A percentile compares a stretch with the other conserved stretches of the same genome.
Evolutionary conservation across 371 early-diverging fungal species (phyloP).

Genomic region (Amoeboaphelidium protococcarum): DNA sequence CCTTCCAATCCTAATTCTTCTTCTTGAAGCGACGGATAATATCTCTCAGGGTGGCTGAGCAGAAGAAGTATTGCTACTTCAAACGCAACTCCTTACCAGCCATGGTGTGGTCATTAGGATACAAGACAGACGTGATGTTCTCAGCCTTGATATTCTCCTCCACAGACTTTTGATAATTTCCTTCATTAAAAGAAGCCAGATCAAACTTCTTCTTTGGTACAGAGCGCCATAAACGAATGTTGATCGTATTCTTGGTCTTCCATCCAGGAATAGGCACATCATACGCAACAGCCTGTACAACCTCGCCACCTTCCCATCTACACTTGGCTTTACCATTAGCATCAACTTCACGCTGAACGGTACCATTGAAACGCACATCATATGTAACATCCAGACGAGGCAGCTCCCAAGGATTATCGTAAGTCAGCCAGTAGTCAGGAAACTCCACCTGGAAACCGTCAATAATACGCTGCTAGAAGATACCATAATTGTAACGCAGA

Average conservation of each 20-base stretch:
- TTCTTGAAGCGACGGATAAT: slow-evolving; percentile 65
- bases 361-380: slow-evolving; percentile 57
- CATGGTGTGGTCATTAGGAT: slow-evolving; percentile 60
- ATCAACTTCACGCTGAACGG: slow-evolving; percentile 31
- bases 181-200: slow-evolving; percentile 58
- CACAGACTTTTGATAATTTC: slow-evolving; percentile 63
- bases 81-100: slow-evolving; percentile 66
- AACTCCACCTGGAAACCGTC: slow-evolving; percentile 70
- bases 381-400: slow-evolving; percentile 57
- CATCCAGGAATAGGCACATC: slow-evolving; percentile 32
- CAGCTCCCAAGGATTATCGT: slow-evolving; percentile 78
- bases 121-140: slow-evolving; percentile 63
- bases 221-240: slow-evolving; percentile 73
- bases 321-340: slow-evolving; percentile 26
- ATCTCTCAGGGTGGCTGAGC: slow-evolving; percentile 42
- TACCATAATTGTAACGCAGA: slow-evolving; percentile 59
- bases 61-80: slow-evolving; percentile 84
- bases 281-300: slow-evolving; percentile 63
- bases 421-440: slow-evolving; percentile 66
- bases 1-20: slow-evolving; percentile 39
- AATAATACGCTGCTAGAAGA: slow-evolving; percentile 59
- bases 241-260: slow-evolving; percentile 56
- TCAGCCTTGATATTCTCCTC: slow-evolving; percentile 61
- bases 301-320: slow-evolving; percentile 55
- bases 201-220: slow-evolving; percentile 42